A percentile compares a stretch with the other conserved stretches of the same genome.
Evolutionary conservation across 2,329 filamentous ascomycete species (phyloP).

Genomic region (Chaetomium olivaceum): DNA sequence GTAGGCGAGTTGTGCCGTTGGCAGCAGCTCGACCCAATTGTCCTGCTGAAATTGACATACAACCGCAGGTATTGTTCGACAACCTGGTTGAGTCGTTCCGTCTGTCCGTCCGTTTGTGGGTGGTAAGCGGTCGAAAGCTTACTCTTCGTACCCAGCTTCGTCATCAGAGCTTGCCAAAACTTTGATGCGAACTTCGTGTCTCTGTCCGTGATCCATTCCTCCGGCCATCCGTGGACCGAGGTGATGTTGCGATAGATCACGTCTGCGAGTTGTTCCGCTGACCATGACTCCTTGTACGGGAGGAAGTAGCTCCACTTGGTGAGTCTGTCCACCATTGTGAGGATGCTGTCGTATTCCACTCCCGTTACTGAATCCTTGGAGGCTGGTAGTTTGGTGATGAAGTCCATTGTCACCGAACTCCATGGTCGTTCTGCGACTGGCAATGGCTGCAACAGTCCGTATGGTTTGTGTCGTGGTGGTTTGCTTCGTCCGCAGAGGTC

Average conservation of each 20-base stretch:
- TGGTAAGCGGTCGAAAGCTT: constrained; percentile 21
- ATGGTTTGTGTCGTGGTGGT: background rate
- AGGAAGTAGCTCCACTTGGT: background rate
- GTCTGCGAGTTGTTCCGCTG: background rate
- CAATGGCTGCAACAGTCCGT: background rate
- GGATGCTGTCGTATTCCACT: background rate
- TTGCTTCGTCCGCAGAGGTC: background rate
- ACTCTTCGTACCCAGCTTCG: constrained; percentile 7
- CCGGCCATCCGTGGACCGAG: background rate
- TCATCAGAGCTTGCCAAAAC: background rate
- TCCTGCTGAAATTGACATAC: constrained; percentile 17
- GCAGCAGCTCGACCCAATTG: constrained; percentile 20
- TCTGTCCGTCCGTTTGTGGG: constrained; percentile 18
- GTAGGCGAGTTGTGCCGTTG: background rate
- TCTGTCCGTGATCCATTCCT: constrained; percentile 1
- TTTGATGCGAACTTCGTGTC: background rate
- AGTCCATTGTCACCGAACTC: background rate
- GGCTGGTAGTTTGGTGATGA: background rate
- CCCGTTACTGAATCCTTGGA: background rate
- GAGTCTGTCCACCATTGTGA: background rate
- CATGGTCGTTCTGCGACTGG: background rate
- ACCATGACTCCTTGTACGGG: background rate
- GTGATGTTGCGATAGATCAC: background rate
- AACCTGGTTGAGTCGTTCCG: constrained; percentile 7
- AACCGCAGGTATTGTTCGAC: constrained; percentile 23